These are phyloP conservation scores for Chalciporus chontae DNA, from an alignment of 768 basidiomycete genomes.

Conservation along the genomic window DNA sequence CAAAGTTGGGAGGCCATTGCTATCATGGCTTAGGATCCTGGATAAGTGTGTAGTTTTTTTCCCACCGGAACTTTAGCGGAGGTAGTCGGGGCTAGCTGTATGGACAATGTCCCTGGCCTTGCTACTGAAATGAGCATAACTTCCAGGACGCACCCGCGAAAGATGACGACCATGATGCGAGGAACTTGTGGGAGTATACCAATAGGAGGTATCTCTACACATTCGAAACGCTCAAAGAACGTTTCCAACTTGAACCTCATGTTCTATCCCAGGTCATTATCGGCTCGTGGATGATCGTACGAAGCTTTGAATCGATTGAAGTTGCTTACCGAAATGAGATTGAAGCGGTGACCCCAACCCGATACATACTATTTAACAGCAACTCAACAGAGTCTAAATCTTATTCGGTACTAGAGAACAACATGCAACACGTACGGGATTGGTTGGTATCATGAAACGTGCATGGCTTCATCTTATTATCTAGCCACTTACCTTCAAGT, in stretches of 20 bases:
- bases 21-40: no score
- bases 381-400: not conserved
- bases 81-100: no score
- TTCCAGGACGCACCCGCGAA: no score
- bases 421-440: not conserved
- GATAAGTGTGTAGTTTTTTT: no score
- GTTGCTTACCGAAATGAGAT: not conserved
- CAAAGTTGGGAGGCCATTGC: no score
- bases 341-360: not conserved
- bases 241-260: no score
- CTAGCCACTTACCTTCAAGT: no score
- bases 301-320: not conserved
- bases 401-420: not conserved
- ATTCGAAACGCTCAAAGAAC: not conserved
- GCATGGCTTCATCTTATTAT: not conserved
- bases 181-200: not conserved
- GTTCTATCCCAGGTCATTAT: no score
- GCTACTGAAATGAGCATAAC: no score
- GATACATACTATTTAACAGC: not conserved
- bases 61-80: no score
- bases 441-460: not conserved
- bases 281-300: not conserved
- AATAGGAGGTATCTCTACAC: not conserved
- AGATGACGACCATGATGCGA: no score
- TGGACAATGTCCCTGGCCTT: no score